A percentile compares a stretch with the other conserved stretches of the same genome.
Conservation (phyloP, 169 alveolate genomes). For the Plasmodium knowlesi region DNA sequence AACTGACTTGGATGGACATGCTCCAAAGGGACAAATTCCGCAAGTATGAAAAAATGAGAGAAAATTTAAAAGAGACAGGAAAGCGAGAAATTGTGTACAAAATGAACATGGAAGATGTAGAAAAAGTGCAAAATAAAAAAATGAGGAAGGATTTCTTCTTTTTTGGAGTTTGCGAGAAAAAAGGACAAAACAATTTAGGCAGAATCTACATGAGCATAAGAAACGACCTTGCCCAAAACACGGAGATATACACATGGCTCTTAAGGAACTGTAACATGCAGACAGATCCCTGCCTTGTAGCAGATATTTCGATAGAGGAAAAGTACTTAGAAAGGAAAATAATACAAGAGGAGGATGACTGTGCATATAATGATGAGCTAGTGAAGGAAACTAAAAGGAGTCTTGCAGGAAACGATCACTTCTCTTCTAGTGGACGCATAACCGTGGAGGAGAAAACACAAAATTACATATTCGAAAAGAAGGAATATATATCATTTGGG, state of each 20-base stretch:
- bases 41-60: conserved; percentile 73
- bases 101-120: conserved; percentile 64
- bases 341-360: conserved; percentile 5
- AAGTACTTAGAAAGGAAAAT: conserved; percentile 39
- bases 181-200: conserved; percentile 82
- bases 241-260: conserved; percentile 62
- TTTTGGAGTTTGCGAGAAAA: conserved; percentile 77
- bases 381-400: conserved; percentile 24
- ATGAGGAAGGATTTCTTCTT: conserved; percentile 74
- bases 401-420: background rate
- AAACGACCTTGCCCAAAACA: conserved; percentile 66
- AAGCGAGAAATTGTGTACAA: conserved; percentile 73
- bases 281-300: conserved; percentile 54
- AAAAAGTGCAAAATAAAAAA: conserved; percentile 66
- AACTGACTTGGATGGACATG: conserved; percentile 77
- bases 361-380: background rate
- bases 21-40: conserved; percentile 80
- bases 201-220: conserved; percentile 79
- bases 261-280: conserved; percentile 70
- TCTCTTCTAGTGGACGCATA: background rate
- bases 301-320: conserved; percentile 54
- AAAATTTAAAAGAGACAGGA: conserved; percentile 56
- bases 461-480: conserved; percentile 25
- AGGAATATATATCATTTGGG: conserved; percentile 74
- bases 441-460: conserved; percentile 39